Evolutionary conservation across 192 early-diverging fungal species (phyloP), one percentile per base, ranked within the genome.

Genomic region (Mortierella antarctica): DNA sequence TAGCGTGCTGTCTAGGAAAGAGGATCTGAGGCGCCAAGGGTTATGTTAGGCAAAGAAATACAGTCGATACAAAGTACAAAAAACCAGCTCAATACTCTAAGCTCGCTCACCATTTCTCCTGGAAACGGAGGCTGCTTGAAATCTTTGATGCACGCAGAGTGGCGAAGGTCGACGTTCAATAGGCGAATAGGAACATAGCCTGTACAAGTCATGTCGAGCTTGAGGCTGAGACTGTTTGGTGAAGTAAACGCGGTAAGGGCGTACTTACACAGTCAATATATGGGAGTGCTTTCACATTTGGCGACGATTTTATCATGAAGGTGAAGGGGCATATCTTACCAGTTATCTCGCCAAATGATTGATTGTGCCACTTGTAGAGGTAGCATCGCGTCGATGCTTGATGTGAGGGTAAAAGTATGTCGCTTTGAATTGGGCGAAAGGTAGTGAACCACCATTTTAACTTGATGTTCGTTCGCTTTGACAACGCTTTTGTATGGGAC

Each of bases 291-390:
- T 1, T 31, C 31, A 57, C 48, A 59, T 73, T 61, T 70, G 65
- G n/a, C 41, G 42, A 42, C 68, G 23, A 70, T 66, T 56, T 74
- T 8, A 76, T 54, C 6, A 83, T 56, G 15, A 47, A 15, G 18
- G 7, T 0, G 49, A 5, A 5, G 8, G 4, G 23, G 14, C 0
- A 15, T n/a, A 12, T 65, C 60, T 76, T 88, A 89, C 88, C 87
- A 87, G 75, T 89, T 74, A 59, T 86, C 83, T 41, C 84, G 66
- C 74, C 87, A 86, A 56, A 86, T 86, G 67, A 79, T 87, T 13
- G 82, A 90, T 57, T 85, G 84, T 0, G 85, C 89, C 13, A 92
- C 84, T 10, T 73, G 59, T 15, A 94, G 62, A 23, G 88, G 87
- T 31, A 86, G 72, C 45, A 77, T 61, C 15, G 91, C 81, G 4